A percentile compares a stretch with the other conserved stretches of the same genome.
Conservation (phyloP, 257 asterid genomes). For the Cruciata laevipes region DNA sequence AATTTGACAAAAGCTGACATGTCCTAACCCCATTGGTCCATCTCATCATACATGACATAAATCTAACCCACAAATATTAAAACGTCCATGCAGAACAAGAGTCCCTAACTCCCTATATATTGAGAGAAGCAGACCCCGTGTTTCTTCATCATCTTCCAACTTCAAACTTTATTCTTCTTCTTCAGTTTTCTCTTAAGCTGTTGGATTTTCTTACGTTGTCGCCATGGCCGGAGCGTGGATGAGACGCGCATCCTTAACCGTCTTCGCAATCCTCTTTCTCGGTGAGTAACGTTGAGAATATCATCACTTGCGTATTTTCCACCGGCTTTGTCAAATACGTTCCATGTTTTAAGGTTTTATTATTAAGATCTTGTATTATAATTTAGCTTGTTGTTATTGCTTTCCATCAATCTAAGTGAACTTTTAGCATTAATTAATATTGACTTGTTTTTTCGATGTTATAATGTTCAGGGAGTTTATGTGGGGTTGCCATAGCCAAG, state of each 20-base stretch:
- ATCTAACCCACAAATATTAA: not conserved
- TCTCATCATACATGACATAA: not conserved
- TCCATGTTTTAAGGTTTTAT: not conserved
- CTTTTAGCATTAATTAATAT: too few species aligned
- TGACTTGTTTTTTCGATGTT: too few species aligned
- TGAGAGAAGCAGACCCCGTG: not conserved
- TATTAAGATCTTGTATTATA: not conserved
- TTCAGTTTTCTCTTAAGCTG: too few species aligned
- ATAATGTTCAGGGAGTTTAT: constrained; percentile 40
- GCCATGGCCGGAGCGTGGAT: constrained; percentile 56
- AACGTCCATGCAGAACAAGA: not conserved
- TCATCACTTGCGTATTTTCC: not conserved
- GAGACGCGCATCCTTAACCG: constrained; percentile 39
- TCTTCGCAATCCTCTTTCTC: constrained; percentile 38
- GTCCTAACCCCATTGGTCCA: not conserved
- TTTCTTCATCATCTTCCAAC: not conserved
- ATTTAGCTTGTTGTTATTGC: too few species aligned
- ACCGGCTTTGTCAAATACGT: not conserved
- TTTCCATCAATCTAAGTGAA: too few species aligned
- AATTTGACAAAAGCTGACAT: not conserved
- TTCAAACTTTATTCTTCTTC: too few species aligned
- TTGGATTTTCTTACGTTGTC: not conserved
- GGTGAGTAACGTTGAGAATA: constrained; percentile 31
- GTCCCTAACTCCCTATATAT: not conserved
- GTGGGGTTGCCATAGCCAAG: constrained; percentile 36